phyloP scores from a whole-genome alignment of 768 basidiomycete species.

The Stropharia rugosoannulata region DNA sequence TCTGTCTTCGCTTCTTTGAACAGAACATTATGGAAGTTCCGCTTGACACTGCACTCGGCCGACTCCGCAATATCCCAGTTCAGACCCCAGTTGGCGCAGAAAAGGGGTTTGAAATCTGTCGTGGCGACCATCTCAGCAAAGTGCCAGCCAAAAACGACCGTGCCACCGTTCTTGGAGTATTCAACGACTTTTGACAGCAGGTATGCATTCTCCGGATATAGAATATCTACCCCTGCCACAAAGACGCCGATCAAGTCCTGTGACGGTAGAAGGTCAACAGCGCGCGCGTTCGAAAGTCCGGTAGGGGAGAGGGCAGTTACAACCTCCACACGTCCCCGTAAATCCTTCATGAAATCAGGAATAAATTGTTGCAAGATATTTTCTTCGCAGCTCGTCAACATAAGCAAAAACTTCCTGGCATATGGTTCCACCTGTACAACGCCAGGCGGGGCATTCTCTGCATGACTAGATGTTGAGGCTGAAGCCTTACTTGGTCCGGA shows the following conservation, averaged over 20 bases:
- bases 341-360: constrained; percentile 18
- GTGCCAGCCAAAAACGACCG: constrained; percentile 29
- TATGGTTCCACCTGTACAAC: constrained; percentile 7
- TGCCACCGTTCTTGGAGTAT: constrained; percentile 36
- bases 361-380: constrained; percentile 11
- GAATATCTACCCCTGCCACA: constrained; percentile 32
- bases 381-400: constrained; percentile 21
- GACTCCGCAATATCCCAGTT: constrained; percentile 27
- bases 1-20: constrained; percentile 9
- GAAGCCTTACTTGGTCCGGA: too few species aligned
- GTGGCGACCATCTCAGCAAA: constrained; percentile 20
- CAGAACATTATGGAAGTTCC: constrained; percentile 13
- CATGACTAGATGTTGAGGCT: too few species aligned
- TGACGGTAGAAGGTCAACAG: constrained; percentile 26
- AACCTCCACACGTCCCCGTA: constrained; percentile 19
- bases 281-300: constrained; percentile 20
- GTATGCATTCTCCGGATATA: constrained; percentile 18
- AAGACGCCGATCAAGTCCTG: constrained; percentile 32
- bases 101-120: constrained; percentile 20
- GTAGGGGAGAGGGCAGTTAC: background rate
- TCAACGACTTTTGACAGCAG: constrained; percentile 29
- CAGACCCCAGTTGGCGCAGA: constrained; percentile 29
- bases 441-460: background rate
- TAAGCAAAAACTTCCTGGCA: constrained; percentile 23
- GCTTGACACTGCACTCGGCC: constrained; percentile 14